These are phyloP conservation scores for Arctium minus DNA, from an alignment of 129 eudicot genomes.

Conservation along the genomic window DNA sequence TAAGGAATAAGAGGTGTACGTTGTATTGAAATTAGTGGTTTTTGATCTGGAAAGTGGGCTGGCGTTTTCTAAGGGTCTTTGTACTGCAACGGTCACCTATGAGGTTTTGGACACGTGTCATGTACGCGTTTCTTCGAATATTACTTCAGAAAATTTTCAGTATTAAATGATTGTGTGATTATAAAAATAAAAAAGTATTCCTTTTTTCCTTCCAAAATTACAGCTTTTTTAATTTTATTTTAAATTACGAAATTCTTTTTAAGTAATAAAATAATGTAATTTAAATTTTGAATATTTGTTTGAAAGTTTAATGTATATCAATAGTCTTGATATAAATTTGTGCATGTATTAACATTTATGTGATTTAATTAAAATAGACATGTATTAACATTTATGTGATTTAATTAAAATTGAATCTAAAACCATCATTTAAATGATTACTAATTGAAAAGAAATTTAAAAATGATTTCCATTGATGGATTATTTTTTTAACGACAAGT, in stretches of 20 bases:
- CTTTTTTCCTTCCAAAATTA: not conserved
- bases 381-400: not conserved
- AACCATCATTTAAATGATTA: not conserved
- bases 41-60: not conserved
- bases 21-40: slow-evolving; percentile 12
- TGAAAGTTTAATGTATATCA: no score
- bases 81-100: slow-evolving; percentile 43
- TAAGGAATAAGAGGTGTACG: not conserved
- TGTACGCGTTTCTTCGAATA: slow-evolving; percentile 9
- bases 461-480: not conserved
- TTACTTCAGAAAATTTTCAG: slow-evolving; percentile 10
- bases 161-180: slow-evolving; percentile 17
- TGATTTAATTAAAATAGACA: no score
- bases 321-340: no score
- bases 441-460: no score
- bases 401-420: not conserved
- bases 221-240: not conserved
- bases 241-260: not conserved
- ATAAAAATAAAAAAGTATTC: not conserved
- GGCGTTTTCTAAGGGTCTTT: slow-evolving; percentile 21
- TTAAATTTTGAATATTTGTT: not conserved
- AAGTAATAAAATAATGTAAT: not conserved
- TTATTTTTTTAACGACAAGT: no score
- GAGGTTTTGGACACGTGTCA: slow-evolving; percentile 22
- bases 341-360: no score